phyloP scores from a whole-genome alignment of 129 eudicot genomes.

The Helianthus tuberosus region DNA sequence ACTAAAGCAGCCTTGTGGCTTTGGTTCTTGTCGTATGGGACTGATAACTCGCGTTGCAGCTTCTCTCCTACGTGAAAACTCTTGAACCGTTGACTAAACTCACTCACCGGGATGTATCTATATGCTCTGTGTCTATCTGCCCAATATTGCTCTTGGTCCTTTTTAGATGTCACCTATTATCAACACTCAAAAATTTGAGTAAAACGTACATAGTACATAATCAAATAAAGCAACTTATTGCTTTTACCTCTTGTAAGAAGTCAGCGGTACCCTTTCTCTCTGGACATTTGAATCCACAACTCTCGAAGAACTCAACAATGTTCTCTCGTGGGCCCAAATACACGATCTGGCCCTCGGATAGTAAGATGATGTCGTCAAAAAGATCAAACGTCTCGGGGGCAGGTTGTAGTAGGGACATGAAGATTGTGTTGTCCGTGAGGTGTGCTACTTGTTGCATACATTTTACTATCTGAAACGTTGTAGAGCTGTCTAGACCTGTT shows the following conservation, averaged over 20 bases:
- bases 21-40: slow-evolving; percentile 62
- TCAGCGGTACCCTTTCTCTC: slow-evolving; percentile 93
- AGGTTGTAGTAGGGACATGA: slow-evolving; percentile 92
- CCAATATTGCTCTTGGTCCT: slow-evolving; percentile 97
- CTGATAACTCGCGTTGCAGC: slow-evolving; percentile 55
- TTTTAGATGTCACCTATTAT: slow-evolving; percentile 83
- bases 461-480: slow-evolving; percentile 93
- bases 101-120: slow-evolving; percentile 59
- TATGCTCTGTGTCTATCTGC: slow-evolving; percentile 57
- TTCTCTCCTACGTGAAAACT: slow-evolving; percentile 70
- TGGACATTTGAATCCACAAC: slow-evolving; percentile 87
- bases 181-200: slow-evolving; percentile 3
- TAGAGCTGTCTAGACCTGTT: slow-evolving; percentile 95
- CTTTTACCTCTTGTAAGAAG: slow-evolving; percentile 94
- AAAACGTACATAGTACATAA: not conserved
- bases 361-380: slow-evolving; percentile 77
- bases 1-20: slow-evolving; percentile 71
- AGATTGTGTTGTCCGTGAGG: slow-evolving; percentile 67
- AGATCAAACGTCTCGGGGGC: slow-evolving; percentile 96
- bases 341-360: slow-evolving; percentile 93
- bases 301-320: slow-evolving; percentile 77
- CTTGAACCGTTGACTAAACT: slow-evolving; percentile 65
- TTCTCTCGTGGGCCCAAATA: slow-evolving; percentile 90
- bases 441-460: slow-evolving; percentile 90
- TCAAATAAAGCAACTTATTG: not conserved